Evolutionary conservation across 1,284 basidiomycete genomes (phyloP).

Genomic region (Melampsora larici-populina): DNA sequence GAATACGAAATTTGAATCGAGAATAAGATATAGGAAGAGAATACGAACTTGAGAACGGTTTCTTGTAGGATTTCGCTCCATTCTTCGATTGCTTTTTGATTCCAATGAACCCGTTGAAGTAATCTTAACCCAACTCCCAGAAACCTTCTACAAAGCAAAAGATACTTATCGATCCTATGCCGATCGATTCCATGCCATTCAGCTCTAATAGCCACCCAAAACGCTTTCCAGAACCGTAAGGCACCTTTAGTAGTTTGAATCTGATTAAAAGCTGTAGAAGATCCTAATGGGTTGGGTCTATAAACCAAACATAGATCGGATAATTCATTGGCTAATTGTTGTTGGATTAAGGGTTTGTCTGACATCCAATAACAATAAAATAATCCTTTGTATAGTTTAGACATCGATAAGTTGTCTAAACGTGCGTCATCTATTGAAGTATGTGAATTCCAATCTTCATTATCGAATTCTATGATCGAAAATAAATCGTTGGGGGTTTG

Average conservation of each 20-base stretch:
- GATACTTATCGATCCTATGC: constrained; percentile 89
- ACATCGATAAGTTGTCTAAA: constrained; percentile 9
- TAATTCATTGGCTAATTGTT: constrained; percentile 79
- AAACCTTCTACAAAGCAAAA: constrained; percentile 86
- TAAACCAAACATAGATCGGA: constrained; percentile 75
- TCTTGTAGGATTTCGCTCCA: constrained; percentile 67
- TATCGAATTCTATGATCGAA: background rate
- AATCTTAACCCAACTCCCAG: constrained; percentile 79
- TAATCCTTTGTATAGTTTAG: constrained; percentile 32
- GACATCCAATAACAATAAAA: constrained; percentile 83
- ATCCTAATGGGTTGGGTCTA: constrained; percentile 53
- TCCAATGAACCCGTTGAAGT: constrained; percentile 70
- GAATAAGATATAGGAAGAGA: no score
- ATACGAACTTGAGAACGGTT: constrained; percentile 50
- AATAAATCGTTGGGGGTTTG: background rate
- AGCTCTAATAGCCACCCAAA: constrained; percentile 81
- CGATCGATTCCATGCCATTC: constrained; percentile 93
- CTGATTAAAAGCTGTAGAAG: constrained; percentile 17
- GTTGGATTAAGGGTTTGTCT: constrained; percentile 94
- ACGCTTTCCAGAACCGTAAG: constrained; percentile 75
- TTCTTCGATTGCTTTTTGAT: constrained; percentile 59
- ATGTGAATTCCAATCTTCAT: background rate
- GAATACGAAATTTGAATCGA: no score
- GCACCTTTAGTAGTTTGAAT: constrained; percentile 57
- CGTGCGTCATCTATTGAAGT: background rate